A percentile compares a stretch with the other conserved stretches of the same genome.
Conservation (phyloP, 2,329 filamentous ascomycete genomes). For the Colletotrichum filicis region DNA sequence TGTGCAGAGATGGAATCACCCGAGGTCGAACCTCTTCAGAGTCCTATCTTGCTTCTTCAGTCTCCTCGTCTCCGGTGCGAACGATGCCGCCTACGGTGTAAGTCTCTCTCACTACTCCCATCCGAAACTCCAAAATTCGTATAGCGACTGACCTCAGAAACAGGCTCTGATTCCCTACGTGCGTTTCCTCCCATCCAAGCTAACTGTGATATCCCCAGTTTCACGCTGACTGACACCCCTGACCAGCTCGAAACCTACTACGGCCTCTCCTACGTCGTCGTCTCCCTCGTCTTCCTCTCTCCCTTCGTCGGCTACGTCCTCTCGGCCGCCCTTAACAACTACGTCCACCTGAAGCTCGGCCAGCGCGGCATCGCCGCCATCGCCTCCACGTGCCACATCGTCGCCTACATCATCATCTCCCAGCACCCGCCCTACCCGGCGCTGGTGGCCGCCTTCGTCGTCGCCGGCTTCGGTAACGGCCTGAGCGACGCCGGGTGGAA, state of each 20-base stretch:
- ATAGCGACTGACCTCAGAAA: constrained; percentile 21
- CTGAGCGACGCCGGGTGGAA: constrained; percentile 68
- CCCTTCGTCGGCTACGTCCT: constrained; percentile 73
- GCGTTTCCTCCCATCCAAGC: constrained; percentile 39
- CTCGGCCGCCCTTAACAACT: constrained; percentile 71
- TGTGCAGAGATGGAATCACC: constrained; percentile 59
- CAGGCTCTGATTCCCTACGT: constrained; percentile 64
- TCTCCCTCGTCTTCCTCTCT: constrained; percentile 74
- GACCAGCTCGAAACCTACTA: constrained; percentile 61
- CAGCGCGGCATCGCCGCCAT: constrained; percentile 71
- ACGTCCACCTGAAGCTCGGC: constrained; percentile 48
- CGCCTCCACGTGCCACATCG: constrained; percentile 67
- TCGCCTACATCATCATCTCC: constrained; percentile 72
- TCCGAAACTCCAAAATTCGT: background rate
- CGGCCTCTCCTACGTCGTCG: constrained; percentile 66
- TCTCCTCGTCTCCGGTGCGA: constrained; percentile 67
- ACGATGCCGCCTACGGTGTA: constrained; percentile 68
- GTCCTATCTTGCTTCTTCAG: constrained; percentile 66
- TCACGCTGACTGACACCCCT: constrained; percentile 39
- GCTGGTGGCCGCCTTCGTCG: constrained; percentile 71
- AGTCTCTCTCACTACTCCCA: constrained; percentile 39
- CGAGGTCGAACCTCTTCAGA: constrained; percentile 58
- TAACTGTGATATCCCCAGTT: constrained; percentile 15
- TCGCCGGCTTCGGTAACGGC: constrained; percentile 79
- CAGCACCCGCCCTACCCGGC: constrained; percentile 76